These are phyloP conservation scores for Dalechampia spathulata DNA, from an alignment of 441 rosid genomes.

Conservation along the genomic window DNA sequence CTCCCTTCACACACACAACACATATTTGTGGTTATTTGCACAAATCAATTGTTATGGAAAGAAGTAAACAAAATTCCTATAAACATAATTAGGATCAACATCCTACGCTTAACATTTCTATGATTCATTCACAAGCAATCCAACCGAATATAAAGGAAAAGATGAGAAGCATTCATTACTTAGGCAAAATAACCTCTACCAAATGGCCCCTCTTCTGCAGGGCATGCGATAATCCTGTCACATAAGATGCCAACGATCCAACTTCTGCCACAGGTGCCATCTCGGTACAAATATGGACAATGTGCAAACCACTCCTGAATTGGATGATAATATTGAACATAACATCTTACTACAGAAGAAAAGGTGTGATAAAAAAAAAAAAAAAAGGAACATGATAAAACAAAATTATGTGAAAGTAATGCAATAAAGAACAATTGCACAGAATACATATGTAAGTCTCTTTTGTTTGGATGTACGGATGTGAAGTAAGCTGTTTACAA, in stretches of 20 bases:
- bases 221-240: conserved; percentile 51
- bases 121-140: neutral
- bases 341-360: conserved; percentile 1
- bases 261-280: conserved; percentile 64
- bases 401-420: too few relatives aligned
- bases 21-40: neutral
- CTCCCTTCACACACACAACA: neutral
- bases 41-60: neutral
- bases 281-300: conserved; percentile 80
- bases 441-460: neutral
- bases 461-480: neutral
- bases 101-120: neutral
- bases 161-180: conserved; percentile 31
- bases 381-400: neutral
- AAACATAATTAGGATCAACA: neutral
- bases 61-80: neutral
- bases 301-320: conserved; percentile 58
- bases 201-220: conserved; percentile 62
- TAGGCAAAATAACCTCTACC: conserved; percentile 85
- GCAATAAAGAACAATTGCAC: too few relatives aligned
- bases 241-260: conserved; percentile 65
- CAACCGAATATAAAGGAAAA: neutral
- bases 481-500: neutral
- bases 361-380: neutral
- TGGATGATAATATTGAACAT: conserved; percentile 9